Percentiles rank a stretch among this genome's conserved stretches.
phyloP scores from a whole-genome alignment of 768 basidiomycete species.

The Lactifluus hygrophoroides region DNA sequence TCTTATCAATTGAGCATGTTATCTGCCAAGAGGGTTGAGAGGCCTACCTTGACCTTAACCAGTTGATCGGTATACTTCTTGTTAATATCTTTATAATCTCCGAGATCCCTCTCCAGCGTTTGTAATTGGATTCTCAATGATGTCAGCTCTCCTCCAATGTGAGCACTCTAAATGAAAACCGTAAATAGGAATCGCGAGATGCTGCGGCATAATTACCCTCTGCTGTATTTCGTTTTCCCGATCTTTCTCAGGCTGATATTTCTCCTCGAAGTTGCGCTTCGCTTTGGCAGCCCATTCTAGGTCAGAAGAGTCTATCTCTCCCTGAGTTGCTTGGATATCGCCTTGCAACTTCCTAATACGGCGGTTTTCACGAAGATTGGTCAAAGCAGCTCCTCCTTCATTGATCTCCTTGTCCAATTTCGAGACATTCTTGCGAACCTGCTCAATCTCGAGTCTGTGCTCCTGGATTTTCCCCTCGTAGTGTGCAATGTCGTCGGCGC shows the following conservation, averaged over 20 bases:
- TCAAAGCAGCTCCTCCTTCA: conserved; percentile 57
- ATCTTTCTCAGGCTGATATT: conserved; percentile 63
- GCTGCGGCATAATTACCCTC: conserved; percentile 37
- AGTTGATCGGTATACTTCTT: conserved; percentile 85
- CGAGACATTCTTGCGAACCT: conserved; percentile 37
- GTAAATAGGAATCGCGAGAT: neutral
- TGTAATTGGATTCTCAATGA: conserved; percentile 61
- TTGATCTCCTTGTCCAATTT: conserved; percentile 71
- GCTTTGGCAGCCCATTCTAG: conserved; percentile 83
- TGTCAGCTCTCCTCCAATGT: conserved; percentile 74
- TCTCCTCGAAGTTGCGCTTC: conserved; percentile 73
- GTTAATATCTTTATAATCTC: conserved; percentile 81
- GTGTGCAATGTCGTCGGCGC: conserved; percentile 43
- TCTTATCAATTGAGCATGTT: conserved; percentile 37
- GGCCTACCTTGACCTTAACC: conserved; percentile 82
- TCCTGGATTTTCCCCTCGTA: conserved; percentile 39
- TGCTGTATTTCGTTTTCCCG: conserved; percentile 65
- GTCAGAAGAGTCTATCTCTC: conserved; percentile 66
- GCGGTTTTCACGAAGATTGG: conserved; percentile 77
- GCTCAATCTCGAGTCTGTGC: conserved; percentile 33
- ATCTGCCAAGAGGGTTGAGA: neutral
- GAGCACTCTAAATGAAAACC: conserved; percentile 49
- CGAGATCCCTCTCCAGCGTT: conserved; percentile 58
- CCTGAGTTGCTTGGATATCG: conserved; percentile 59
- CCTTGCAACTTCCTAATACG: conserved; percentile 59